phyloP scores from a whole-genome alignment of 495 filamentous ascomycete species.

The Daldinia grandis region DNA sequence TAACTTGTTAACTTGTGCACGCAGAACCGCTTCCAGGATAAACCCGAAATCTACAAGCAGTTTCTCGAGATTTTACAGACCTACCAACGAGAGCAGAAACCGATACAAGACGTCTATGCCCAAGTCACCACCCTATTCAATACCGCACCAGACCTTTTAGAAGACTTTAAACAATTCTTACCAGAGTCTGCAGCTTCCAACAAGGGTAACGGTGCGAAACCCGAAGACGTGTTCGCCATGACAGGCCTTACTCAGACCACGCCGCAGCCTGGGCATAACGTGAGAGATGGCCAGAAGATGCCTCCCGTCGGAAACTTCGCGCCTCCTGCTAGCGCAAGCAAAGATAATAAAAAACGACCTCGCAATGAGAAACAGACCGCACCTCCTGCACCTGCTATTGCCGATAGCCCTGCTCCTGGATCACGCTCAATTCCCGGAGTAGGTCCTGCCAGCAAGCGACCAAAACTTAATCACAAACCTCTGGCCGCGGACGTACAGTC shows the following conservation, averaged over 20 bases:
- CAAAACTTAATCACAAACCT: constrained; percentile 69
- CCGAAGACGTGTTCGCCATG: constrained; percentile 71
- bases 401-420: constrained; percentile 48
- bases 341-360: constrained; percentile 77
- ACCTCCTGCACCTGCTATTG: constrained; percentile 40
- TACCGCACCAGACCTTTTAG: constrained; percentile 92
- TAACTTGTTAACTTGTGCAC: constrained; percentile 30
- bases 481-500: constrained; percentile 69
- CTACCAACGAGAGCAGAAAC: constrained; percentile 97
- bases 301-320: constrained; percentile 95
- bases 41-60: constrained; percentile 99
- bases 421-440: constrained; percentile 47
- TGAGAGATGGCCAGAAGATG: constrained; percentile 71
- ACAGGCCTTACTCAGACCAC: constrained; percentile 52
- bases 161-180: constrained; percentile 99
- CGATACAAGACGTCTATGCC: constrained; percentile 97
- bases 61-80: constrained; percentile 99
- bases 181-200: constrained; percentile 93
- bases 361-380: constrained; percentile 54
- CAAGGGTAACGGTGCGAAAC: constrained; percentile 75
- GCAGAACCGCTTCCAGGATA: constrained; percentile 92
- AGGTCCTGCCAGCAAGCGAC: constrained; percentile 62
- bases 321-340: constrained; percentile 78
- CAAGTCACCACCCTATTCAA: constrained; percentile 96
- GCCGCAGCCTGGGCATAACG: constrained; percentile 54